These are phyloP conservation scores for Mucor piriformis DNA, from an alignment of 371 early-diverging fungal genomes.

Conservation along the genomic window DNA sequence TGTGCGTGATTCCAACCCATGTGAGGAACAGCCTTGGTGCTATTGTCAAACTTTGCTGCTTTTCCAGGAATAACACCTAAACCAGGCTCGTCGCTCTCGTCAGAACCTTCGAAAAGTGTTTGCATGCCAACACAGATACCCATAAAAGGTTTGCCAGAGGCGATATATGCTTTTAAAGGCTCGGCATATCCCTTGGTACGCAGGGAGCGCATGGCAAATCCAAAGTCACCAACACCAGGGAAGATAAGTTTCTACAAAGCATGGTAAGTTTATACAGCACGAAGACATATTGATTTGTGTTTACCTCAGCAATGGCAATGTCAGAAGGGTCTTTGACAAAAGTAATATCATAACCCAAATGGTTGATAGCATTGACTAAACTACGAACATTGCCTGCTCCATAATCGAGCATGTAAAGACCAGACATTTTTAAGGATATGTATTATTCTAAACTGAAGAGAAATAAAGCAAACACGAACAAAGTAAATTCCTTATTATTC, in stretches of 20 bases:
- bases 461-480: not conserved
- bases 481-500: not conserved
- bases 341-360: slow-evolving; percentile 85
- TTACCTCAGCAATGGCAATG: slow-evolving; percentile 87
- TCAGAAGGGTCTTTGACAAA: slow-evolving; percentile 76
- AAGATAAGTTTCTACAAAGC: slow-evolving; percentile 88
- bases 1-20: slow-evolving; percentile 95
- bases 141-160: slow-evolving; percentile 87
- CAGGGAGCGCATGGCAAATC: slow-evolving; percentile 85
- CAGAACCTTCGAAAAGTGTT: slow-evolving; percentile 88
- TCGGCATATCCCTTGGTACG: slow-evolving; percentile 75
- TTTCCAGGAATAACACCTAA: slow-evolving; percentile 83
- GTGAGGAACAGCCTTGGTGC: slow-evolving; percentile 89
- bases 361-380: slow-evolving; percentile 90
- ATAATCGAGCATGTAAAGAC: slow-evolving; percentile 90
- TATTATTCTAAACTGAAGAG: not conserved
- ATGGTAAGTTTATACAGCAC: not conserved
- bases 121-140: slow-evolving; percentile 99
- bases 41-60: slow-evolving; percentile 68
- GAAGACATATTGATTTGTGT: not conserved
- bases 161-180: slow-evolving; percentile 83
- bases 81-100: slow-evolving; percentile 83
- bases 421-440: slow-evolving; percentile 48
- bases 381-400: slow-evolving; percentile 98
- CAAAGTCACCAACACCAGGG: slow-evolving; percentile 98